phyloP scores from a whole-genome alignment of 306 rosid species.

The Dryas alaskensis region DNA sequence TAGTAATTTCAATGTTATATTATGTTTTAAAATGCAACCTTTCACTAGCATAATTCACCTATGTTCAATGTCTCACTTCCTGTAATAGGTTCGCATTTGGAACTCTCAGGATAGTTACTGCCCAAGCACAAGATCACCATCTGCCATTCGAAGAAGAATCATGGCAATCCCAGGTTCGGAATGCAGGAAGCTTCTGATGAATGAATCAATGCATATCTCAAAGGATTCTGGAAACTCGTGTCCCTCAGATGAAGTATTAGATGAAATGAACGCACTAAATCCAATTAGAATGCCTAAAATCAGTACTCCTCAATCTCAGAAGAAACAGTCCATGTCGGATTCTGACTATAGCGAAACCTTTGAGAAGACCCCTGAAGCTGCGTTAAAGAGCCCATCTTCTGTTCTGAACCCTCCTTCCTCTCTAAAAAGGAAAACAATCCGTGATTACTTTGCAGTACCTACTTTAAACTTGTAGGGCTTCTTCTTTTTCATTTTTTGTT shows the following conservation, averaged over 20 bases:
- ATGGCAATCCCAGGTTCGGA: constrained; percentile 68
- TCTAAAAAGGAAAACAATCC: constrained; percentile 71
- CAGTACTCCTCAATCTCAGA: constrained; percentile 50
- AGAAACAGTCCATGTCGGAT: constrained; percentile 35
- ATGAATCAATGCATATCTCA: constrained; percentile 30
- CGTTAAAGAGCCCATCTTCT: constrained; percentile 81
- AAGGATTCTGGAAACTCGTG: constrained; percentile 23
- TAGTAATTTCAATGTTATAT: background rate
- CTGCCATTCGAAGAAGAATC: constrained; percentile 63
- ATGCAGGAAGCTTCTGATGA: constrained; percentile 42
- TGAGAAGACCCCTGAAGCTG: constrained; percentile 72
- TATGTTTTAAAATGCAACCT: background rate
- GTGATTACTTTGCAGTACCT: constrained; percentile 70
- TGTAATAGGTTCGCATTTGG: constrained; percentile 74
- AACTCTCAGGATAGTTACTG: constrained; percentile 38
- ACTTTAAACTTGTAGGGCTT: constrained; percentile 24
- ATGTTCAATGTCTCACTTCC: constrained; percentile 5
- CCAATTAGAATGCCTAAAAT: constrained; percentile 47
- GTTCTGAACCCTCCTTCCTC: constrained; percentile 90
- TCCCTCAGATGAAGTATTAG: constrained; percentile 23
- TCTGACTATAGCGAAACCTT: constrained; percentile 34
- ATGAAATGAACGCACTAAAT: constrained; percentile 19
- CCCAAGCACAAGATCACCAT: constrained; percentile 37
- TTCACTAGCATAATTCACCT: constrained; percentile 6
- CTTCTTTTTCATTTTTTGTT: background rate